Evolutionary conservation across 2,329 filamentous ascomycete genomes (phyloP), one percentile per base, ranked within the genome.

Genomic region (Aureobasidium melanogenum): DNA sequence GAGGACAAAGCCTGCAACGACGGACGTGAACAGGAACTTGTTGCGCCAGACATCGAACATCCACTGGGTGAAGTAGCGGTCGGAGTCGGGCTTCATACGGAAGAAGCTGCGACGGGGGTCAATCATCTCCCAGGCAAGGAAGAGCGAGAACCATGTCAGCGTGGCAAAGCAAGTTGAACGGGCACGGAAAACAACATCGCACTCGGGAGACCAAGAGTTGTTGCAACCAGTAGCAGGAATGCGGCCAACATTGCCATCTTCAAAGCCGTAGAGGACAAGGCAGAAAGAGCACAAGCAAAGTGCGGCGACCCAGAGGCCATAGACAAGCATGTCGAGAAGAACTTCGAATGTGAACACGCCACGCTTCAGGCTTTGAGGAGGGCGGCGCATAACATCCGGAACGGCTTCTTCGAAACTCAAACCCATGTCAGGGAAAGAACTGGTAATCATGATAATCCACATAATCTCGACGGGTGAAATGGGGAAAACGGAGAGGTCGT

Each of bases 371-470:
- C 87, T 82, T 65, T 93, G 89, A 0, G 91, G 91, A 8, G 89
- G 89, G 57, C 90, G 86, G 64, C 82, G 77, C 83, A 96, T 90
- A 64, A 96, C 86, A 69, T 93, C 88, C 1, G 83, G 81, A 0
- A 86, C 84, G 0, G 89, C 89, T 47, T 81, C 77, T 73, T 96
- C 91, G 66, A 91, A 87, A 22, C 91, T 90, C 0, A 96, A 83
- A 46, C 91, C 91, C 77, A 96, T 94, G 62, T 92, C 91, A 1
- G 91, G 91, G 72, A 94, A 85, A 7, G 87, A 89, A 43, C 89
- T 93, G 0, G 91, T 96, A 60, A 94, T 83, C 88, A 96, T 93
- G 74, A 96, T 96, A 72, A 96, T 90, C 91, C 90, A 96, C 63
- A 96, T 82, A 64, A 96, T 93, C 68, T 96, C 87, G 3, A 95